A percentile compares a stretch with the other conserved stretches of the same genome.
These are phyloP conservation scores for Austroboletus novae-zelandiae DNA, from an alignment of 1,284 basidiomycete genomes.

Conservation along the genomic window DNA sequence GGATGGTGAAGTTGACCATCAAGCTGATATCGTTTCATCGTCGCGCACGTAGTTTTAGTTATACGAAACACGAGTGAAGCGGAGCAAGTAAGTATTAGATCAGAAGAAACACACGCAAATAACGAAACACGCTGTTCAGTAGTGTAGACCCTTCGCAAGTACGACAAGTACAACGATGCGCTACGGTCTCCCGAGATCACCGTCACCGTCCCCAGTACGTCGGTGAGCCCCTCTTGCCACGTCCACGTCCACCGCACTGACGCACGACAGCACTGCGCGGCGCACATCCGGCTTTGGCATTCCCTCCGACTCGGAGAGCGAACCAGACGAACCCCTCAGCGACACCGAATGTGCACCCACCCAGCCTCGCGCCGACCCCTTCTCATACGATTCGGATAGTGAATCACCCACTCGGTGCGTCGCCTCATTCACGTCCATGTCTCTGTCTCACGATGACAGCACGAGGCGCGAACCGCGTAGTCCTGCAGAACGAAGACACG, in stretches of 20 bases:
- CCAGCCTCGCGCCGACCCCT: conserved; percentile 34
- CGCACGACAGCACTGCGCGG: conserved; percentile 7
- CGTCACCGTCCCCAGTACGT: conserved; percentile 56
- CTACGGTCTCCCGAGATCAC: conserved; percentile 59
- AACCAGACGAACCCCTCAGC: conserved; percentile 25
- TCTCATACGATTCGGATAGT: conserved; percentile 43
- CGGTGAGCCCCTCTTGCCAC: conserved; percentile 33
- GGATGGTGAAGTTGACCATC: conserved; percentile 53
- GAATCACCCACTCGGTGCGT: conserved; percentile 39
- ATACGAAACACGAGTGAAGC: background rate
- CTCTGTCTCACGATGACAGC: conserved; percentile 7
- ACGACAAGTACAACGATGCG: conserved; percentile 41
- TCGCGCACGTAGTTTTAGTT: too few species aligned
- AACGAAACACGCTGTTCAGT: background rate
- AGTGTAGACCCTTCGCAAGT: too few species aligned
- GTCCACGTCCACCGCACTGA: background rate
- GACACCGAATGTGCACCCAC: conserved; percentile 25
- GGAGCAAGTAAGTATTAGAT: too few species aligned
- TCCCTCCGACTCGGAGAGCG: conserved; percentile 44
- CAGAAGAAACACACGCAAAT: background rate
- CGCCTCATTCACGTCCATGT: background rate
- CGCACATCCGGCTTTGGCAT: conserved; percentile 54
- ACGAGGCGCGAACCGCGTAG: conserved; percentile 23
- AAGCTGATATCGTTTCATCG: background rate
- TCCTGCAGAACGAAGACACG: conserved; percentile 47